Percentiles rank a stretch among this genome's conserved stretches.
phyloP scores from a whole-genome alignment of 306 rosid species.

The Vigna reflexopilosa region DNA sequence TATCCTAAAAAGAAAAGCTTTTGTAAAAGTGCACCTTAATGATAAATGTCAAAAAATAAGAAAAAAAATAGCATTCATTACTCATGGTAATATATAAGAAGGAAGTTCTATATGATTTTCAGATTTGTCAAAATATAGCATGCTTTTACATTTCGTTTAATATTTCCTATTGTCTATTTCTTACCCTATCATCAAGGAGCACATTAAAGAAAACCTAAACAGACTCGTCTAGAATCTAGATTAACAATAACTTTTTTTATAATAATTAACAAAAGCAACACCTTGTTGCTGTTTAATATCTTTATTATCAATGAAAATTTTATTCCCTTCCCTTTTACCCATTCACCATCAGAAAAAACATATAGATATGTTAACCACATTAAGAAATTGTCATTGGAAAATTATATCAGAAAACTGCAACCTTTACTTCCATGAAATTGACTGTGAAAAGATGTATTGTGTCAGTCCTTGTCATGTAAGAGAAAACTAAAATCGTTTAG shows the following conservation, averaged over 20 bases:
- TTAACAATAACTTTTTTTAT: background rate
- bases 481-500: background rate
- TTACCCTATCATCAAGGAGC: background rate
- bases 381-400: conserved; percentile 13
- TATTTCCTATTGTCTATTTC: background rate
- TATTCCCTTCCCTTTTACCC: background rate
- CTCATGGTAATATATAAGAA: background rate
- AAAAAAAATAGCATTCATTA: background rate
- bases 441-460: background rate
- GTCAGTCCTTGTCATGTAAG: conserved; percentile 23
- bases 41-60: background rate
- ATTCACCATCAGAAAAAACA: conserved; percentile 24
- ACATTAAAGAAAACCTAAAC: background rate
- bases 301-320: background rate
- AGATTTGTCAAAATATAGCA: background rate
- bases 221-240: conserved; percentile 1
- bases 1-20: background rate
- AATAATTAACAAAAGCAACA: background rate
- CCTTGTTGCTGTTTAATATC: background rate
- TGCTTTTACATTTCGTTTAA: background rate
- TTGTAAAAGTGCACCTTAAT: background rate
- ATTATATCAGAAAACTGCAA: conserved; percentile 1
- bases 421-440: background rate
- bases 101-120: background rate
- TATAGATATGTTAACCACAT: conserved; percentile 20